Conservation (phyloP, 2,329 filamentous ascomycete genomes). For the Celoporthe dispersa region DNA sequence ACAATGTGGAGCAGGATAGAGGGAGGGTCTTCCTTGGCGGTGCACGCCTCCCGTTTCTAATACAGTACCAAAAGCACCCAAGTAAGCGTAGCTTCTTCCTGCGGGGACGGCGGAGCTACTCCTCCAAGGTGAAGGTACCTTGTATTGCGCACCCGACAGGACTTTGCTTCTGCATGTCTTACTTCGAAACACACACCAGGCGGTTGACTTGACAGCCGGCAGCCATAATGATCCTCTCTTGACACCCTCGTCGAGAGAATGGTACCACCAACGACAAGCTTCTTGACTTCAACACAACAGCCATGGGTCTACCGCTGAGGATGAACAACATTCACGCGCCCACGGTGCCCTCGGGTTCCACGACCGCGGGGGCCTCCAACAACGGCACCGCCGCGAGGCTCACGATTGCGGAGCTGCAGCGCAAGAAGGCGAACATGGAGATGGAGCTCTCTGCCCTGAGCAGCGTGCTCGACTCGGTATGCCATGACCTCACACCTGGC, state of each 20-base stretch:
- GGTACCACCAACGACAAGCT: slow-evolving; percentile 13
- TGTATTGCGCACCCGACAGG: not conserved
- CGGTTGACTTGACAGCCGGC: slow-evolving; percentile 27
- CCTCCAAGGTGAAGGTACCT: not conserved
- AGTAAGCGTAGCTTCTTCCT: not conserved
- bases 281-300: slow-evolving; percentile 8
- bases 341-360: slow-evolving; percentile 74
- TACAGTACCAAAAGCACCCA: not conserved
- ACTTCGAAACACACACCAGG: slow-evolving; percentile 18
- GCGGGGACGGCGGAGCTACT: slow-evolving; percentile 13
- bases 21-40: not conserved
- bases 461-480: slow-evolving; percentile 84
- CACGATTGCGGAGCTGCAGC: slow-evolving; percentile 79
- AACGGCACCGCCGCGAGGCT: slow-evolving; percentile 68
- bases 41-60: not conserved
- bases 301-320: slow-evolving; percentile 43
- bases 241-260: slow-evolving; percentile 12
- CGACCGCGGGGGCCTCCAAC: slow-evolving; percentile 56
- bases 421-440: slow-evolving; percentile 83
- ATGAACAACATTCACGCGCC: slow-evolving; percentile 64
- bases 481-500: not conserved
- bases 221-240: not conserved
- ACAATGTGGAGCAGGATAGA: slow-evolving; percentile 2
- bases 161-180: not conserved
- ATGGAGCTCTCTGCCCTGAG: slow-evolving; percentile 84